A percentile compares a stretch with the other conserved stretches of the same genome.
These are phyloP conservation scores for Geotrichum macrosporum DNA, from an alignment of 1,139 yeast genomes.

Conservation along the genomic window DNA sequence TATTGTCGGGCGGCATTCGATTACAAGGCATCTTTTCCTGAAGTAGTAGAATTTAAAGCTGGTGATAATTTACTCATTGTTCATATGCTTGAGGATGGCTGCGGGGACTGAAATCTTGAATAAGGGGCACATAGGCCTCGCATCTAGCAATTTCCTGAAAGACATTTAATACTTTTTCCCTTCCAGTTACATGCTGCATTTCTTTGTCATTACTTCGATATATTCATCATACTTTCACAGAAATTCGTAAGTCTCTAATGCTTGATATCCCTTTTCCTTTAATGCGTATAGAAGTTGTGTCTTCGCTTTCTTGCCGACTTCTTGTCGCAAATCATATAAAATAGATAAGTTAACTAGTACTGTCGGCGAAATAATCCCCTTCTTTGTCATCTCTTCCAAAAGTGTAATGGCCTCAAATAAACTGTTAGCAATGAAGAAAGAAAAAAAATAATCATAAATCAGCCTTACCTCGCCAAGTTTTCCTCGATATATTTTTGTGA, in stretches of 20 bases:
- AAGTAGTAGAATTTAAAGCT: conserved; percentile 68
- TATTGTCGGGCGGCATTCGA: conserved; percentile 68
- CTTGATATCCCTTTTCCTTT: conserved; percentile 17
- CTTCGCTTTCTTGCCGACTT: conserved; percentile 23
- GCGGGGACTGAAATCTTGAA: conserved; percentile 81
- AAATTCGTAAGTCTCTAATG: conserved; percentile 21
- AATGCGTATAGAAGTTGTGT: conserved; percentile 11
- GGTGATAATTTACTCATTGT: conserved; percentile 69
- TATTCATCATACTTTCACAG: not conserved
- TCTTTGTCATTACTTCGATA: not conserved
- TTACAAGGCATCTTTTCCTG: conserved; percentile 73
- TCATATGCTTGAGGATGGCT: conserved; percentile 78
- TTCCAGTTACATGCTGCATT: not conserved
- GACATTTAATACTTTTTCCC: conserved; percentile 8
- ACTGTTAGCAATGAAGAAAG: not conserved
- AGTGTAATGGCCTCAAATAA: conserved; percentile 39
- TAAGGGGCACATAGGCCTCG: conserved; percentile 57
- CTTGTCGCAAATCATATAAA: conserved; percentile 32
- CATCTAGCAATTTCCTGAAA: conserved; percentile 65
- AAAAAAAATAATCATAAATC: not conserved
- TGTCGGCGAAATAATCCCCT: conserved; percentile 26
- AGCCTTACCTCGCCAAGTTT: conserved; percentile 39
- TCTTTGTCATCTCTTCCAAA: conserved; percentile 33
- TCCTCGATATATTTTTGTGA: conserved; percentile 35
- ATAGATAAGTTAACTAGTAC: conserved; percentile 32